Evolutionary conservation across 2,329 filamentous ascomycete species (phyloP).

Genomic region (Ploettnerulaceae sp.): DNA sequence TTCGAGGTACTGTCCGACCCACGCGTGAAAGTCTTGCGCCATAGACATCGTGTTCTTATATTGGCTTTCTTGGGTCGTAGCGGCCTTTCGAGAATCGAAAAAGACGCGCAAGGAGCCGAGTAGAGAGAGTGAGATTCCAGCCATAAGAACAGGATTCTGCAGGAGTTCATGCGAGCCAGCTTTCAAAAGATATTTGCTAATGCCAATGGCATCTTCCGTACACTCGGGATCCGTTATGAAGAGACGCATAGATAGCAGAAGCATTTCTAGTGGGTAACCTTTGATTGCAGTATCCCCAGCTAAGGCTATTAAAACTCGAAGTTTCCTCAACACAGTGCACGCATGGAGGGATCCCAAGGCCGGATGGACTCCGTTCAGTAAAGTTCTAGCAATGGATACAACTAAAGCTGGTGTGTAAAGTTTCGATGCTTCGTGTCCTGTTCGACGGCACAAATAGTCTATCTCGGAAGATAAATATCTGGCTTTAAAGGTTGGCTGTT

Average conservation of each 20-base stretch:
- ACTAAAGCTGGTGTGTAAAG: conserved; percentile 76
- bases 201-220: conserved; percentile 82
- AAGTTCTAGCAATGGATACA: conserved; percentile 66
- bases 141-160: conserved; percentile 67
- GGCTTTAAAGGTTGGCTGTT: conserved; percentile 81
- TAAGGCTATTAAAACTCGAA: conserved; percentile 75
- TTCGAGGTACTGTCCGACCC: conserved; percentile 68
- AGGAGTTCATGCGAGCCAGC: conserved; percentile 61
- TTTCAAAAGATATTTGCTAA: conserved; percentile 77
- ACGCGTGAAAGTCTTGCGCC: conserved; percentile 69
- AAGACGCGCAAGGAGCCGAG: conserved; percentile 75
- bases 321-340: conserved; percentile 79
- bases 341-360: conserved; percentile 83
- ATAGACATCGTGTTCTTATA: conserved; percentile 72
- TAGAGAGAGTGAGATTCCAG: conserved; percentile 74
- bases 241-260: conserved; percentile 72
- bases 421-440: conserved; percentile 55
- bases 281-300: conserved; percentile 67
- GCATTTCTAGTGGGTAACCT: conserved; percentile 85
- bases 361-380: conserved; percentile 76
- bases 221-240: conserved; percentile 82
- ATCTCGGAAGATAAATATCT: conserved; percentile 73
- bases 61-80: conserved; percentile 80
- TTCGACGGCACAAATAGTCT: conserved; percentile 69
- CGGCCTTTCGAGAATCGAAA: conserved; percentile 67